Evolutionary conservation across 371 early-diverging fungal genomes (phyloP).

Genomic region (Mortierella sp.): DNA sequence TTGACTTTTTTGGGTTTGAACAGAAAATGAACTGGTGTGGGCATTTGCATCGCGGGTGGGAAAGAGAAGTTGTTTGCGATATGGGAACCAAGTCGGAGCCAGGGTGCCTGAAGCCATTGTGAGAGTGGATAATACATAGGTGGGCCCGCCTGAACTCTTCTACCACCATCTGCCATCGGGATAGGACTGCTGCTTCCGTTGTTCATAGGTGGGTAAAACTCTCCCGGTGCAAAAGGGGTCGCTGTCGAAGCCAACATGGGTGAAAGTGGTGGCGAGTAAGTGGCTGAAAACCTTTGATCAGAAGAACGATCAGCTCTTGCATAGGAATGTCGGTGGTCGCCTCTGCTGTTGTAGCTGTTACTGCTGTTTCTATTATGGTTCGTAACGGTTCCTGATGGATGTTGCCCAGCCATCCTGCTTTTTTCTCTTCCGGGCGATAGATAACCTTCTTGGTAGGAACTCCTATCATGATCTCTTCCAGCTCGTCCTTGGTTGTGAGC

Average conservation of each 20-base stretch:
- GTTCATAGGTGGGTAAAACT: conserved; percentile 34
- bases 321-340: neutral
- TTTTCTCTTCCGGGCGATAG: conserved; percentile 11
- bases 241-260: conserved; percentile 38
- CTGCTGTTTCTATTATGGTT: neutral
- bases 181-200: conserved; percentile 13
- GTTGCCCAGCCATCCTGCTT: conserved; percentile 21
- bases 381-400: conserved; percentile 14
- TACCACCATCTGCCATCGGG: neutral
- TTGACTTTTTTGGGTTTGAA: conserved; percentile 65
- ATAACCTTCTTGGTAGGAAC: conserved; percentile 4
- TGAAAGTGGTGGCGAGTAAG: conserved; percentile 31
- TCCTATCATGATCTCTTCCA: neutral
- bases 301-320: neutral
- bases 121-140: conserved; percentile 46
- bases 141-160: neutral
- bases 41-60: conserved; percentile 48
- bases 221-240: conserved; percentile 38
- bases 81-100: conserved; percentile 37
- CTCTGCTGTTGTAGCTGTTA: neutral
- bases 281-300: conserved; percentile 4
- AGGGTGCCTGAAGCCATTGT: conserved; percentile 52
- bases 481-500: conserved; percentile 1
- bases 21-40: conserved; percentile 41
- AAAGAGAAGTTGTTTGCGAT: conserved; percentile 16